Conservation (phyloP, 2,329 filamentous ascomycete genomes). For the Paraphoma chrysanthemicola region DNA sequence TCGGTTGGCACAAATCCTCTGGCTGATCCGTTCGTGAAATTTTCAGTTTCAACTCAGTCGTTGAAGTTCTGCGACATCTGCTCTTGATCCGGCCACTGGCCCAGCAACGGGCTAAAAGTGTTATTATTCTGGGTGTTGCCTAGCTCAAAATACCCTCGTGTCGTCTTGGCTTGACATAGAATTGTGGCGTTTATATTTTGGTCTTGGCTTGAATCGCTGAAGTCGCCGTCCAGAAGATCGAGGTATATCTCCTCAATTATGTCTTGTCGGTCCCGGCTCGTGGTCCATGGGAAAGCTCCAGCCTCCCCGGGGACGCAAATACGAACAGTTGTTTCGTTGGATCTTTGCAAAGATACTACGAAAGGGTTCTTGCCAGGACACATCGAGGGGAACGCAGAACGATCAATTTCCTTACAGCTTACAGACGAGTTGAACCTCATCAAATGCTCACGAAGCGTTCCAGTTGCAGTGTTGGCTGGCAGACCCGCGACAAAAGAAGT, state of each 20-base stretch:
- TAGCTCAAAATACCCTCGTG: slow-evolving; percentile 24
- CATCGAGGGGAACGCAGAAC: too few relatives aligned
- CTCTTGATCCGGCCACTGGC: slow-evolving; percentile 11
- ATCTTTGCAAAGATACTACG: background rate
- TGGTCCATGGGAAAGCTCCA: slow-evolving; percentile 10
- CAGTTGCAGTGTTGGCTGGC: slow-evolving; percentile 4
- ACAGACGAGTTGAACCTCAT: slow-evolving; percentile 14
- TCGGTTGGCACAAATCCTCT: background rate
- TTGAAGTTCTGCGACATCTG: background rate
- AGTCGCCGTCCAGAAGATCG: background rate
- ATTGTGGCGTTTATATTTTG: background rate
- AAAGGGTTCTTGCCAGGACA: background rate
- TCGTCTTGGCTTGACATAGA: slow-evolving; percentile 17
- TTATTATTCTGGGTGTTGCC: slow-evolving; percentile 12
- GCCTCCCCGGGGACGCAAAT: slow-evolving; percentile 13
- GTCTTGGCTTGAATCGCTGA: background rate
- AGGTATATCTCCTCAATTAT: slow-evolving; percentile 13
- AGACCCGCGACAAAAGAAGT: slow-evolving; percentile 2
- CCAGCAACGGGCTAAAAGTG: slow-evolving; percentile 7
- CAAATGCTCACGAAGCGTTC: slow-evolving; percentile 10
- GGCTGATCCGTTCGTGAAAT: too few relatives aligned
- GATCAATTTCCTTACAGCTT: slow-evolving; percentile 3
- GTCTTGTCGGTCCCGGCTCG: slow-evolving; percentile 14
- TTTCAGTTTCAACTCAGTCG: background rate
- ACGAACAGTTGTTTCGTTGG: background rate